These are phyloP conservation scores for Suillus luteus DNA, from an alignment of 768 basidiomycete genomes.

Conservation along the genomic window DNA sequence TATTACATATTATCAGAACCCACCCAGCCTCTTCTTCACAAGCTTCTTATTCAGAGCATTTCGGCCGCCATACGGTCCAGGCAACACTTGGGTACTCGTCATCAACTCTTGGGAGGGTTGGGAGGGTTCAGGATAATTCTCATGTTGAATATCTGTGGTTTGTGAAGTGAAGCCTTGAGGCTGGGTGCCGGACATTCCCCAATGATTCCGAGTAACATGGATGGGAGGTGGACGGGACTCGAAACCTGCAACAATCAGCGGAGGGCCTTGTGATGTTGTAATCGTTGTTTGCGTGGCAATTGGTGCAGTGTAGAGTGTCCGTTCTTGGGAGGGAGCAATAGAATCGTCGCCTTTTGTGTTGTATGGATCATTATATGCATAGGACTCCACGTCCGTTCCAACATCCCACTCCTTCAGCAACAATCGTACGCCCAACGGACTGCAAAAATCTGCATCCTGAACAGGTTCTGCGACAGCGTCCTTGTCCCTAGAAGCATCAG, in stretches of 20 bases:
- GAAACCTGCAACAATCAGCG: constrained; percentile 39
- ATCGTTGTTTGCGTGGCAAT: constrained; percentile 25
- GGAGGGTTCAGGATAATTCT: constrained; percentile 13
- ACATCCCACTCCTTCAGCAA: constrained; percentile 71
- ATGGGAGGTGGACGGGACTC: constrained; percentile 25
- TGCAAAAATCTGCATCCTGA: constrained; percentile 27
- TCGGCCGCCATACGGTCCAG: constrained; percentile 73
- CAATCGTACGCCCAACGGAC: constrained; percentile 57
- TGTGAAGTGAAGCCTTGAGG: constrained; percentile 11
- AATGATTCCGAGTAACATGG: constrained; percentile 10
- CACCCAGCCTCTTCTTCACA: constrained; percentile 69
- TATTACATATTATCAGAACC: constrained; percentile 52
- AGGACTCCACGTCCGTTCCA: constrained; percentile 51
- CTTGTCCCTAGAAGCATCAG: constrained; percentile 27
- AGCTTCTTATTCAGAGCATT: constrained; percentile 48
- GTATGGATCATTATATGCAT: constrained; percentile 59
- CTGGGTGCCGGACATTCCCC: constrained; percentile 15
- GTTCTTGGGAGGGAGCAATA: constrained; percentile 19
- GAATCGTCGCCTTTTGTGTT: constrained; percentile 30
- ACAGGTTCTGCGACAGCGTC: constrained; percentile 19
- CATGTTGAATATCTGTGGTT: constrained; percentile 22
- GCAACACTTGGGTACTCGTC: constrained; percentile 69
- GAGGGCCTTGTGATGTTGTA: constrained; percentile 36
- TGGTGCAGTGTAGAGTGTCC: constrained; percentile 7
- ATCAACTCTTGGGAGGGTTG: constrained; percentile 45